These are phyloP conservation scores for Dictyostelium capitatum DNA, from an alignment of 78 protist genomes.

Conservation along the genomic window DNA sequence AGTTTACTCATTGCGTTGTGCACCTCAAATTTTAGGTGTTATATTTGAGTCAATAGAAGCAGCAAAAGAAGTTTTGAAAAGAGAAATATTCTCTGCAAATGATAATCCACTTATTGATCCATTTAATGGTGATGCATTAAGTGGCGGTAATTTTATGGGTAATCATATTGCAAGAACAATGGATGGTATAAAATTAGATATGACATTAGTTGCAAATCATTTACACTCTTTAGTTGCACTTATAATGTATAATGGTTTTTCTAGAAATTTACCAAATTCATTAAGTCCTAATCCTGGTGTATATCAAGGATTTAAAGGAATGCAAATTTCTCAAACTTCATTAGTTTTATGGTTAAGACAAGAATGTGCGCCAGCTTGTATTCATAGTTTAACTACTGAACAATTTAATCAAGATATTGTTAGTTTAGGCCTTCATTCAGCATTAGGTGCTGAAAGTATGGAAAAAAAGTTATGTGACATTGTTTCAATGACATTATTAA, in stretches of 20 bases:
- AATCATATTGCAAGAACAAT: conserved; percentile 21
- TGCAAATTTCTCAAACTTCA: conserved; percentile 21
- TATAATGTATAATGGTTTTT: conserved; percentile 6
- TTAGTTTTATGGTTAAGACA: conserved; percentile 9
- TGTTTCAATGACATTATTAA: conserved; percentile 17
- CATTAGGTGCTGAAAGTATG: not conserved
- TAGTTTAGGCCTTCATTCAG: conserved; percentile 11
- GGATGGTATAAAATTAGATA: conserved; percentile 23
- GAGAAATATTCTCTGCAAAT: not conserved
- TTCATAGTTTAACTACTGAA: conserved; percentile 6
- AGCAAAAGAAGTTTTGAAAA: not conserved
- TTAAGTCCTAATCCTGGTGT: conserved; percentile 2
- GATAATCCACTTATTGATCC: conserved; percentile 28
- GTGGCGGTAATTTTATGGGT: conserved; percentile 40
- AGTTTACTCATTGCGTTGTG: conserved; percentile 27
- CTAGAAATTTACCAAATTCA: not conserved
- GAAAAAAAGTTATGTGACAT: not conserved
- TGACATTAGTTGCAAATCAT: conserved; percentile 16
- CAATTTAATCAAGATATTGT: conserved; percentile 26
- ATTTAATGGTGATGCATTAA: not conserved
- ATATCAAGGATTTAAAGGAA: conserved; percentile 16
- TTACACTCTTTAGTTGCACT: conserved; percentile 1
- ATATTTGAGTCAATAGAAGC: not conserved
- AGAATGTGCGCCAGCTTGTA: conserved; percentile 3
- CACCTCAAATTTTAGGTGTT: conserved; percentile 12